These are phyloP conservation scores for Fusarium citri DNA, from an alignment of 2,329 filamentous ascomycete genomes.

Conservation along the genomic window DNA sequence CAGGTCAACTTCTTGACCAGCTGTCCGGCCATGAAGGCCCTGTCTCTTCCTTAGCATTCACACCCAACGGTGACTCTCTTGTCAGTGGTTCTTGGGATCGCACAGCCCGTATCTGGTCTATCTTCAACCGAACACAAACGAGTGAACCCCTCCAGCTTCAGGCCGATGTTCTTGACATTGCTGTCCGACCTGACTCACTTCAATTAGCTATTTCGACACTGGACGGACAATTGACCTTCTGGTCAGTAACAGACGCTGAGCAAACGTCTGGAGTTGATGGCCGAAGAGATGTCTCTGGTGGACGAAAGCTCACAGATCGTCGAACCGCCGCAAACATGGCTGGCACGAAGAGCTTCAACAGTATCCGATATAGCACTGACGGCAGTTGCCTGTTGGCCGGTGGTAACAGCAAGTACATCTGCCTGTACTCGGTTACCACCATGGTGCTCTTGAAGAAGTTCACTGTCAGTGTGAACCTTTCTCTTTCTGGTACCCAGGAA, in stretches of 20 bases:
- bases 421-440: slow-evolving; percentile 93
- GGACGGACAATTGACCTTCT: slow-evolving; percentile 95
- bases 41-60: slow-evolving; percentile 87
- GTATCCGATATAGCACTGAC: slow-evolving; percentile 91
- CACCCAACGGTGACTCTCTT: slow-evolving; percentile 84
- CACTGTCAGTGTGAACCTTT: slow-evolving; percentile 95
- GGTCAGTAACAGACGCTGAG: slow-evolving; percentile 88
- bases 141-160: slow-evolving; percentile 94
- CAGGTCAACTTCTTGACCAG: slow-evolving; percentile 91
- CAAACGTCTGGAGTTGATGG: slow-evolving; percentile 90
- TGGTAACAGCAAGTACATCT: slow-evolving; percentile 98
- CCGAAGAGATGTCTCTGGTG: slow-evolving; percentile 90
- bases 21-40: slow-evolving; percentile 94
- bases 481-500: slow-evolving; percentile 94
- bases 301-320: slow-evolving; percentile 87
- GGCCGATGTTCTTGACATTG: slow-evolving; percentile 87
- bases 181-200: slow-evolving; percentile 88
- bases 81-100: slow-evolving; percentile 97
- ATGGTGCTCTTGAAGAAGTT: slow-evolving; percentile 94
- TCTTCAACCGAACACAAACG: slow-evolving; percentile 93
- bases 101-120: slow-evolving; percentile 94
- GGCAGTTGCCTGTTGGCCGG: slow-evolving; percentile 90
- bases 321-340: slow-evolving; percentile 90
- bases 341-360: slow-evolving; percentile 90
- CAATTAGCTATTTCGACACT: slow-evolving; percentile 93